These are phyloP conservation scores for Magnaporthiopsis rhizophila DNA, from an alignment of 2,329 filamentous ascomycete genomes.

Conservation along the genomic window DNA sequence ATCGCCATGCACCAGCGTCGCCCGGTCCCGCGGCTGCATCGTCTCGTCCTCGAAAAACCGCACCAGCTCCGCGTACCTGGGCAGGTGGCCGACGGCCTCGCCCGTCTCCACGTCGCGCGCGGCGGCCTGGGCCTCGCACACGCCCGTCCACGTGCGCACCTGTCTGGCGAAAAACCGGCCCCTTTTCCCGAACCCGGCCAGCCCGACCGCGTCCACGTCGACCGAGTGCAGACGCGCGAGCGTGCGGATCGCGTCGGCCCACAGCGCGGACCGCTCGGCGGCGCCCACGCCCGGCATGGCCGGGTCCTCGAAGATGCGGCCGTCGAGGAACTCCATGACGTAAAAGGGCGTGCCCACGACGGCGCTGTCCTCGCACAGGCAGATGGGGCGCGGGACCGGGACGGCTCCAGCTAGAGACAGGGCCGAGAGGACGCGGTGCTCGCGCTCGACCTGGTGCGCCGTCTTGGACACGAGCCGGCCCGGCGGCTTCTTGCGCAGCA, in stretches of 20 bases:
- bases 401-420: constrained; percentile 45
- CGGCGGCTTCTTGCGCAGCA: constrained; percentile 97
- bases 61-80: constrained; percentile 74
- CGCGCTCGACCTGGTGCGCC: constrained; percentile 92
- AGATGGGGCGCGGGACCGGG: constrained; percentile 75
- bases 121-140: constrained; percentile 70
- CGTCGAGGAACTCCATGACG: constrained; percentile 92
- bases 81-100: constrained; percentile 70
- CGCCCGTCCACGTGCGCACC: constrained; percentile 70
- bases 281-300: constrained; percentile 63
- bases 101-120: constrained; percentile 70
- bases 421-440: constrained; percentile 84
- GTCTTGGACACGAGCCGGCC: constrained; percentile 87
- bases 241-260: constrained; percentile 75
- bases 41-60: constrained; percentile 64
- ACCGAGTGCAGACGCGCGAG: constrained; percentile 81
- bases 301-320: constrained; percentile 87
- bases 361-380: constrained; percentile 72
- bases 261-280: constrained; percentile 68
- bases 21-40: constrained; percentile 68
- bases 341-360: constrained; percentile 91
- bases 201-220: constrained; percentile 54
- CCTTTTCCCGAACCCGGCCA: constrained; percentile 65
- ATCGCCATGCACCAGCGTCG: constrained; percentile 82
- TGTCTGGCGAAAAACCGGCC: constrained; percentile 80